phyloP scores from a whole-genome alignment of 805 yeast genomes.

The Kazachstania bromeliacearum region DNA sequence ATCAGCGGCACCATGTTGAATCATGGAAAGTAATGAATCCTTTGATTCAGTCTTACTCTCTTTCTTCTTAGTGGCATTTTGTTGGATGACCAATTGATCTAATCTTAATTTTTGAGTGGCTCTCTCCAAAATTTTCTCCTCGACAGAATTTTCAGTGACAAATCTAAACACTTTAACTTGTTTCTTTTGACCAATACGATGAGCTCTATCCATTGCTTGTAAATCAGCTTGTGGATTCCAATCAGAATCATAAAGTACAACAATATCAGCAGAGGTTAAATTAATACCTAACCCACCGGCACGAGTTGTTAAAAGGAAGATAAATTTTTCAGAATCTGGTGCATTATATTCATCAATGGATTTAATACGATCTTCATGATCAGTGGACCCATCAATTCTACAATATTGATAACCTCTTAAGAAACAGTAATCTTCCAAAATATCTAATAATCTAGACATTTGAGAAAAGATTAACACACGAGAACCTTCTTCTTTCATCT shows the following conservation, averaged over 20 bases:
- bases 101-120: conserved; percentile 71
- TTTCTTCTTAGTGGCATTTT: conserved; percentile 27
- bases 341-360: conserved; percentile 73
- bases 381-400: conserved; percentile 78
- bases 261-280: conserved; percentile 69
- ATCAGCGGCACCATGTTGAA: conserved; percentile 72
- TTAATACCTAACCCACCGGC: conserved; percentile 89
- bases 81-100: conserved; percentile 78
- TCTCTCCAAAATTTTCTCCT: conserved; percentile 71
- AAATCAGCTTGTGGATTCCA: conserved; percentile 89
- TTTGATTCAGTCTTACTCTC: conserved; percentile 37
- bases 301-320: conserved; percentile 68
- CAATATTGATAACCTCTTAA: conserved; percentile 64
- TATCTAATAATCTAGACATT: conserved; percentile 75
- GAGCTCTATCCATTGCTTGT: conserved; percentile 87
- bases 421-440: conserved; percentile 67
- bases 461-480: conserved; percentile 74
- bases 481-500: conserved; percentile 59
- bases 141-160: conserved; percentile 74
- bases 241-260: conserved; percentile 66
- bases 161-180: conserved; percentile 74
- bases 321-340: conserved; percentile 63
- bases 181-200: conserved; percentile 78
- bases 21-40: conserved; percentile 70
- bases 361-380: conserved; percentile 63